A percentile compares a stretch with the other conserved stretches of the same genome.
These are phyloP conservation scores for Microcyclosporella mali DNA, from an alignment of 2,329 filamentous ascomycete genomes.

Conservation along the genomic window DNA sequence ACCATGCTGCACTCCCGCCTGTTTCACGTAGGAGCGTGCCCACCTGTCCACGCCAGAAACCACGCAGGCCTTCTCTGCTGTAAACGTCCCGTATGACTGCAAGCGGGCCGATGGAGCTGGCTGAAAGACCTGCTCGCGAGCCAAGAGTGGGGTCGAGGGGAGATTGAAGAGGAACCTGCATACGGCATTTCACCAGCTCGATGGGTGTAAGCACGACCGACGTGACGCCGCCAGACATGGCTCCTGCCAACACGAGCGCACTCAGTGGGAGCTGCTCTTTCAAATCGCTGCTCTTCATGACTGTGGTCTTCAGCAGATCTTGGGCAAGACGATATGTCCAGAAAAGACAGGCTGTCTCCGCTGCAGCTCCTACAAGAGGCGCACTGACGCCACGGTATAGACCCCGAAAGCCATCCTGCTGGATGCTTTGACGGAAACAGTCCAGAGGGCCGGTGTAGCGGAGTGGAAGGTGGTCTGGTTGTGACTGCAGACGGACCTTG, in stretches of 20 bases:
- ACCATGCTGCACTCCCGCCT: slow-evolving; percentile 91
- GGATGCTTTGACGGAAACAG: slow-evolving; percentile 83
- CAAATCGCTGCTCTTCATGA: slow-evolving; percentile 31
- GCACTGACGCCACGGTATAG: slow-evolving; percentile 92
- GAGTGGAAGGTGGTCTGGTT: slow-evolving; percentile 74
- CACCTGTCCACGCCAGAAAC: slow-evolving; percentile 93
- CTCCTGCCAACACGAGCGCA: slow-evolving; percentile 72
- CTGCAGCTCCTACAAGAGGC: slow-evolving; percentile 80
- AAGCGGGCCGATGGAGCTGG: slow-evolving; percentile 45
- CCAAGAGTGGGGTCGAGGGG: slow-evolving; percentile 23
- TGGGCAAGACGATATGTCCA: slow-evolving; percentile 69
- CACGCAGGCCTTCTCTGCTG: slow-evolving; percentile 70
- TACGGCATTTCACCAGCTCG: slow-evolving; percentile 96
- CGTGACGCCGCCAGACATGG: slow-evolving; percentile 79
- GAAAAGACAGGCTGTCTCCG: slow-evolving; percentile 89
- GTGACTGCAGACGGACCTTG: slow-evolving; percentile 95
- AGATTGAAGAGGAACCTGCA: slow-evolving; percentile 64
- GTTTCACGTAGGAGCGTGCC: slow-evolving; percentile 92
- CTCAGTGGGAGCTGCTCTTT: slow-evolving; percentile 59
- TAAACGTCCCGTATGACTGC: slow-evolving; percentile 73
- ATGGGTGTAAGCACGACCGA: slow-evolving; percentile 89
- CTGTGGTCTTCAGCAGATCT: slow-evolving; percentile 58
- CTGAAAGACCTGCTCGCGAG: slow-evolving; percentile 7
- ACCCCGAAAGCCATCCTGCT: slow-evolving; percentile 68
- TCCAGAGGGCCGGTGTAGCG: slow-evolving; percentile 82